Percentiles rank a stretch among this genome's conserved stretches.
These are phyloP conservation scores for Tylopilus plumbeoviolaceoides DNA, from an alignment of 768 basidiomycete species.

Conservation along the genomic window DNA sequence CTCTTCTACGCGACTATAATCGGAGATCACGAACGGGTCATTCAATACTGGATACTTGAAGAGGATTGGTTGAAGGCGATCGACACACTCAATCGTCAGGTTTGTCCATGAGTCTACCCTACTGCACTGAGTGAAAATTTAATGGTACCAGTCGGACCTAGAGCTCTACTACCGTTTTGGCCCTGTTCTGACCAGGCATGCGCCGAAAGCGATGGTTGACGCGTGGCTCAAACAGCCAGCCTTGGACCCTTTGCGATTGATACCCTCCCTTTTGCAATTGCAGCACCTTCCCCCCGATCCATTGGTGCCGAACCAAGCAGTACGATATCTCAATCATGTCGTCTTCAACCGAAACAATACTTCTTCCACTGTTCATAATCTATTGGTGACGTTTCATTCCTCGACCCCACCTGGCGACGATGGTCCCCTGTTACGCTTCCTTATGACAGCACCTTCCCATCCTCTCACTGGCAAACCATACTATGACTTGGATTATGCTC, in stretches of 20 bases:
- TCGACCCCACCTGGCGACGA: slow-evolving; percentile 57
- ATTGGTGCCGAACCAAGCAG: slow-evolving; percentile 76
- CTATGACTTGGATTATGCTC: slow-evolving; percentile 95
- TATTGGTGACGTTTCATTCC: slow-evolving; percentile 84
- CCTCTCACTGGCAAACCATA: slow-evolving; percentile 83
- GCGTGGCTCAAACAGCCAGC: slow-evolving; percentile 82
- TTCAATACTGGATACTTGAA: slow-evolving; percentile 89
- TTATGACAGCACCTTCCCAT: slow-evolving; percentile 76
- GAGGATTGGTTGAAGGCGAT: slow-evolving; percentile 92
- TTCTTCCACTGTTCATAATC: slow-evolving; percentile 88
- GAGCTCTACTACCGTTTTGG: slow-evolving; percentile 94
- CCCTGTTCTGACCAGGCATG: slow-evolving; percentile 79
- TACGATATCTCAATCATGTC: slow-evolving; percentile 83
- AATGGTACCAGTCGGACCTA: slow-evolving; percentile 56
- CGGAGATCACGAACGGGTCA: slow-evolving; percentile 78
- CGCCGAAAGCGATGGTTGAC: slow-evolving; percentile 87
- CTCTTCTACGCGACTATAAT: slow-evolving; percentile 82
- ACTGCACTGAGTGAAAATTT: not conserved
- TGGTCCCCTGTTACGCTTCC: slow-evolving; percentile 75
- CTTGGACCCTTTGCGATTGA: slow-evolving; percentile 78
- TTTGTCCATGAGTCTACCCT: slow-evolving; percentile 24
- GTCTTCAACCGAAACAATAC: slow-evolving; percentile 79
- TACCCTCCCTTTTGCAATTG: slow-evolving; percentile 83
- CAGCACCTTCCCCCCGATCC: slow-evolving; percentile 73
- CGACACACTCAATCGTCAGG: slow-evolving; percentile 87